Evolutionary conservation across 768 basidiomycete genomes (phyloP), one percentile per base, ranked within the genome.

Genomic region (Amanita subjunquillea): DNA sequence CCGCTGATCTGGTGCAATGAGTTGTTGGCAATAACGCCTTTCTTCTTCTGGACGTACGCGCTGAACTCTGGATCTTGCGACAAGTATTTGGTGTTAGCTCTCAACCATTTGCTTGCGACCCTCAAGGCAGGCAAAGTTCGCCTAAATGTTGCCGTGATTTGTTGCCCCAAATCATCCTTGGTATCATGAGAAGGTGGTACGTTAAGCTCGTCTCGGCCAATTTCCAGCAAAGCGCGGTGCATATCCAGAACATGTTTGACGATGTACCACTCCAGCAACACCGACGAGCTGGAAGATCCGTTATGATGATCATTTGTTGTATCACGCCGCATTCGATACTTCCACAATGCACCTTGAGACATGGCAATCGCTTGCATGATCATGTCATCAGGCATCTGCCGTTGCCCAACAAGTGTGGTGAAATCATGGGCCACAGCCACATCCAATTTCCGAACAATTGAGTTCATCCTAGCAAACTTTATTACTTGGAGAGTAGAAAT

Each of bases 71-170:
- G 67, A 60, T 72, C 73, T 44, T 80, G 77, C 37, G 69, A 59
- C 22, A 91, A 62, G 57, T 89, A 88, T 55, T 78, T 79, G 58
- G 80, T 67, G 63, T 97, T 91, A 3, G 80, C 80, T 29, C 77
- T 72, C 10, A 97, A 64, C 96, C 96, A 99, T 63, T 92, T 94
- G 60, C 83, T 84, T 4, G 85, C 82, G 51, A 97, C 83, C 17
- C 95, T 81, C 32, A 98, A 69, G 5, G 90, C 85, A 4, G 93
- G 93, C 5, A 98, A 71, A 4, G 87, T 85, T 27, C 96, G 78
- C 45, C 95, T 76, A 55, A 97, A 86, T 10, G 79, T 76, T 1
- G 93, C 93, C 1, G 87, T 87, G 61, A 99, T 96, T 22, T 78
- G 76, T 64, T 87, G 84, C 4, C 87, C 88, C 10, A 91, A 72